Conservation (phyloP, 805 yeast species). For the Wickerhamiella hasegawae region DNA sequence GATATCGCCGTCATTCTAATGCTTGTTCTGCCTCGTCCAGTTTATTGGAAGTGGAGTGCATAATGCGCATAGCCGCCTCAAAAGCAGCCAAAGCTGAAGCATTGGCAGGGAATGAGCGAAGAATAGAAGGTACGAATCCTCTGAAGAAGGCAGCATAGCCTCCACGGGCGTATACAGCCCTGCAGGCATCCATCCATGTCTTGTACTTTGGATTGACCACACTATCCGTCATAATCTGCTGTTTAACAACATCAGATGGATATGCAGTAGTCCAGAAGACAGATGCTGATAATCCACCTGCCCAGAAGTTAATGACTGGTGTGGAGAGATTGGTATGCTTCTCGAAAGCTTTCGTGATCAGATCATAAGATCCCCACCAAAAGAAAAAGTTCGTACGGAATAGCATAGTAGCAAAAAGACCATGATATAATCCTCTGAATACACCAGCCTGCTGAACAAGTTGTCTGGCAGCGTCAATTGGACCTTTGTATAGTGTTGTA, state of each 20-base stretch:
- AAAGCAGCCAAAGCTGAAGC: slow-evolving; percentile 87
- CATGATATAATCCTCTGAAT: slow-evolving; percentile 54
- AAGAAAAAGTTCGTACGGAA: slow-evolving; percentile 75
- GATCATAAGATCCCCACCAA: slow-evolving; percentile 90
- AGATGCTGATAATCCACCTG: slow-evolving; percentile 72
- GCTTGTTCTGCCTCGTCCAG: too few species aligned
- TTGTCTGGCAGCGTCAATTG: slow-evolving; percentile 45
- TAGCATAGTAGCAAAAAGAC: slow-evolving; percentile 70
- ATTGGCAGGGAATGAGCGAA: slow-evolving; percentile 80
- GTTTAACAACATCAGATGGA: slow-evolving; percentile 80
- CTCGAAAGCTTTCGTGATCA: slow-evolving; percentile 54
- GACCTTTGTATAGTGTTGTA: slow-evolving; percentile 54
- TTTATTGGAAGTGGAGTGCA: too few species aligned
- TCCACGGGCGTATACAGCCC: slow-evolving; percentile 38
- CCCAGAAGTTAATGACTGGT: slow-evolving; percentile 73
- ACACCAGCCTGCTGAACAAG: slow-evolving; percentile 38
- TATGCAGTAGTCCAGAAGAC: slow-evolving; percentile 80
- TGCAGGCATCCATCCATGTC: slow-evolving; percentile 57
- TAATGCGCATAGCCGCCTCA: slow-evolving; percentile 57
- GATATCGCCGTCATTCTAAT: too few species aligned
- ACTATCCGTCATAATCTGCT: slow-evolving; percentile 66
- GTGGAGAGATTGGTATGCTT: slow-evolving; percentile 47
- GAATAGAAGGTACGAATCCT: slow-evolving; percentile 66
- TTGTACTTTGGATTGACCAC: slow-evolving; percentile 56
- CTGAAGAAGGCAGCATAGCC: slow-evolving; percentile 61